Conservation (phyloP, 257 asterid species). For the Schizonepeta tenuifolia region DNA sequence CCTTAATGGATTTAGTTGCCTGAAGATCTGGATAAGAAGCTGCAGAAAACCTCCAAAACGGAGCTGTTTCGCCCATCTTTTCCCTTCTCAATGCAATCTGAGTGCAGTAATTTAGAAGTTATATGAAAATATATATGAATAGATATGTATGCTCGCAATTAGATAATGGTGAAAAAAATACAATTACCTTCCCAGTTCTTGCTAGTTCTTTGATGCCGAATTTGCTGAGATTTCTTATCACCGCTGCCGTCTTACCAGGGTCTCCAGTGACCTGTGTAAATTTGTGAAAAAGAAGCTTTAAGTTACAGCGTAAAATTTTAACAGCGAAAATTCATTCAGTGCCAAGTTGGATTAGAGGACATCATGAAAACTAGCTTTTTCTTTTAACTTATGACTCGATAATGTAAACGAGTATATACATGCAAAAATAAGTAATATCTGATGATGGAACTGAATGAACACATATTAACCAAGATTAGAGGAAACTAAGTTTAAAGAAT, state of each 20-base stretch:
- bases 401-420: slow-evolving; percentile 1
- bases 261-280: slow-evolving; percentile 86
- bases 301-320: slow-evolving; percentile 15
- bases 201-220: slow-evolving; percentile 84
- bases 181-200: slow-evolving; percentile 82
- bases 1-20: slow-evolving; percentile 40
- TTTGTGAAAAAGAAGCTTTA: slow-evolving; percentile 5
- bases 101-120: slow-evolving; percentile 32
- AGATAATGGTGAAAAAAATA: slow-evolving; percentile 17
- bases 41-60: slow-evolving; percentile 87
- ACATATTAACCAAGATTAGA: not conserved
- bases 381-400: slow-evolving; percentile 1
- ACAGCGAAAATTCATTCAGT: slow-evolving; percentile 11
- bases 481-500: not conserved
- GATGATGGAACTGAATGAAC: slow-evolving; percentile 7
- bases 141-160: slow-evolving; percentile 2
- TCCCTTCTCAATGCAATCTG: slow-evolving; percentile 89
- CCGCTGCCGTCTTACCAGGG: slow-evolving; percentile 89
- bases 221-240: slow-evolving; percentile 72
- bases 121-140: slow-evolving; percentile 17
- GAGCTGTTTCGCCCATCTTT: slow-evolving; percentile 87
- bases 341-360: slow-evolving; percentile 4
- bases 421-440: not conserved
- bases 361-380: slow-evolving; percentile 11
- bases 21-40: slow-evolving; percentile 89